phyloP scores from a whole-genome alignment of 2,329 filamentous ascomycete species.

The Trichoderma harzianum region DNA sequence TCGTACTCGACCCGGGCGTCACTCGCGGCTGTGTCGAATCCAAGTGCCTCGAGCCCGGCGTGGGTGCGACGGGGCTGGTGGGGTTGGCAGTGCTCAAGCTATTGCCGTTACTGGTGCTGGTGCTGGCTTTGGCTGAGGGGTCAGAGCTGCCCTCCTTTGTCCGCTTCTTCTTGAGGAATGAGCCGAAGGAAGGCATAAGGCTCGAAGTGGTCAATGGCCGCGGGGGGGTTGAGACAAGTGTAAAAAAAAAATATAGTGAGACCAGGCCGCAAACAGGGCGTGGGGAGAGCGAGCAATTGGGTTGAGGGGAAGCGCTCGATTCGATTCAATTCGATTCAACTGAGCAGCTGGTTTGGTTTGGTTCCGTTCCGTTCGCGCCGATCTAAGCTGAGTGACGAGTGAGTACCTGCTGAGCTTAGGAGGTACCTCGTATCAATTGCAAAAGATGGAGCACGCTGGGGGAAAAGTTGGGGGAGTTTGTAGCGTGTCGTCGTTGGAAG shows the following conservation, averaged over 20 bases:
- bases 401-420: not conserved
- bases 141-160: conserved; percentile 84
- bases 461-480: not conserved
- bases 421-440: not conserved
- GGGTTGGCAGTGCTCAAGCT: conserved; percentile 42
- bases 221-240: not conserved
- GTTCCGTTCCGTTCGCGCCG: not conserved
- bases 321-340: not conserved
- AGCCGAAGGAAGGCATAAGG: conserved; percentile 87
- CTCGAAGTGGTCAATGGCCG: conserved; percentile 1
- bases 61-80: conserved; percentile 59
- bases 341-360: no score
- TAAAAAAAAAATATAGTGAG: not conserved
- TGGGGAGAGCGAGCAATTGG: not conserved
- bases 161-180: conserved; percentile 97
- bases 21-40: conserved; percentile 31
- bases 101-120: not conserved
- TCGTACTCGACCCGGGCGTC: not conserved
- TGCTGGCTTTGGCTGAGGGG: conserved; percentile 46
- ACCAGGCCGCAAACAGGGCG: not conserved
- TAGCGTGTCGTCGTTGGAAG: not conserved
- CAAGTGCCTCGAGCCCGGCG: conserved; percentile 46
- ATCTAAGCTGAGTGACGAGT: not conserved
- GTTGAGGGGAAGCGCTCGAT: not conserved
- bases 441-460: not conserved